These are phyloP conservation scores for Tetradesmus lagerheimii DNA, from an alignment of 139 green algal genomes.

Conservation along the genomic window DNA sequence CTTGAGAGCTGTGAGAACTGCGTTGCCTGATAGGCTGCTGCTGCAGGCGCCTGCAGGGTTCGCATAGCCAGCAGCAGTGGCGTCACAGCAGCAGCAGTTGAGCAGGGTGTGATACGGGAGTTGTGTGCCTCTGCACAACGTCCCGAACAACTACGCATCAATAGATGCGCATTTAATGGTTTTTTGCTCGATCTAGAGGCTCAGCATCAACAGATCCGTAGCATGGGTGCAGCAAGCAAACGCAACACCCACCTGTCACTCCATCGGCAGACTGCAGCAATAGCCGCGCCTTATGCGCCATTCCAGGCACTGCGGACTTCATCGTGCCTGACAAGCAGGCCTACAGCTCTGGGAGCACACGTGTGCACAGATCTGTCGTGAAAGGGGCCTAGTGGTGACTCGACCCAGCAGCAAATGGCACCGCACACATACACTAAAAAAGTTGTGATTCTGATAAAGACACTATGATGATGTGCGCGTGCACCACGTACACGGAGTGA, in stretches of 20 bases:
- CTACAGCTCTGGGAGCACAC: background rate
- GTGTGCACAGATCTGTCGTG: background rate
- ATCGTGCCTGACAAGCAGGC: background rate
- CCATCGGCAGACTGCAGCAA: background rate
- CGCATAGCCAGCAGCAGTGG: background rate
- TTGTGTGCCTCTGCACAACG: background rate
- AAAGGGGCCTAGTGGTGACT: background rate
- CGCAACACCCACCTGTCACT: slow-evolving; percentile 22
- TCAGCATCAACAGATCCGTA: background rate
- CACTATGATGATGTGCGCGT: background rate
- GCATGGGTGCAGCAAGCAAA: background rate
- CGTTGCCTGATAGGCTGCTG: background rate
- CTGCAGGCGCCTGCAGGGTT: background rate
- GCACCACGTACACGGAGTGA: background rate
- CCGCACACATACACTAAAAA: background rate
- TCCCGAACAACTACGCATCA: background rate
- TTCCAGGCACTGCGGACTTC: background rate
- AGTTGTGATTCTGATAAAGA: background rate
- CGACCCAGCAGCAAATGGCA: background rate
- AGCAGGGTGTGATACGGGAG: background rate
- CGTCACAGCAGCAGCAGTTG: background rate
- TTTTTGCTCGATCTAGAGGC: background rate
- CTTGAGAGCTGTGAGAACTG: background rate
- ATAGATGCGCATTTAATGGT: no score
- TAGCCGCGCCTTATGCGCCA: background rate